Conservation (phyloP, 1,284 basidiomycete species). For the Anthracocystis walkeri region DNA sequence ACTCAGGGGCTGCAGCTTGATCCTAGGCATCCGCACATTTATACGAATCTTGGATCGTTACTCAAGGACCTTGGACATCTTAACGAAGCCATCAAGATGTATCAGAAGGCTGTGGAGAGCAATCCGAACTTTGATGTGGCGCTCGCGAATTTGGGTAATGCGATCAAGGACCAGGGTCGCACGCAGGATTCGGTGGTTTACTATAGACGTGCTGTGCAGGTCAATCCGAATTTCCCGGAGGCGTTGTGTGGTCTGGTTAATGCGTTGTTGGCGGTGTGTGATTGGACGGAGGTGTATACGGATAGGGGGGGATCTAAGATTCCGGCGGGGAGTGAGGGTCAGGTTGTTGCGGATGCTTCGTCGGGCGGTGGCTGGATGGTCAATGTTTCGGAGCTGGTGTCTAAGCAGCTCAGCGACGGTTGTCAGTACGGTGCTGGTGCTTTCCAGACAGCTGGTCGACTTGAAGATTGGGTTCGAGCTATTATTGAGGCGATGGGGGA, state of each 20-base stretch:
- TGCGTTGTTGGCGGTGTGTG: slow-evolving; percentile 74
- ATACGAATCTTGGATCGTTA: slow-evolving; percentile 76
- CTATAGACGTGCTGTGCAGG: slow-evolving; percentile 74
- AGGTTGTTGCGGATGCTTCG: background rate
- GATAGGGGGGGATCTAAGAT: slow-evolving; percentile 18
- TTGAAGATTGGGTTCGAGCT: slow-evolving; percentile 73
- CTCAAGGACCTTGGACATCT: slow-evolving; percentile 75
- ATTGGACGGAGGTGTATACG: slow-evolving; percentile 73
- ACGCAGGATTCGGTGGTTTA: slow-evolving; percentile 74
- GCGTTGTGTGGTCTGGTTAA: slow-evolving; percentile 75
- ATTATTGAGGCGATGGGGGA: slow-evolving; percentile 68
- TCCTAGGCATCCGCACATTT: slow-evolving; percentile 74
- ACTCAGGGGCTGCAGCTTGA: slow-evolving; percentile 75
- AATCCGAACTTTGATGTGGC: slow-evolving; percentile 76
- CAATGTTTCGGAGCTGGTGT: slow-evolving; percentile 72
- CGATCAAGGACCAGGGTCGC: slow-evolving; percentile 72
- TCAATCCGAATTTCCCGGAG: slow-evolving; percentile 75
- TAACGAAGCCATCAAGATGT: slow-evolving; percentile 74
- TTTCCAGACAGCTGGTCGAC: slow-evolving; percentile 68
- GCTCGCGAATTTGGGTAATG: slow-evolving; percentile 76
- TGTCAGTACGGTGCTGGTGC: slow-evolving; percentile 71
- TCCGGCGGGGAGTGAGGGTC: background rate
- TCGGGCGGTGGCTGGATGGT: slow-evolving; percentile 71
- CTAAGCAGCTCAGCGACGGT: slow-evolving; percentile 72
- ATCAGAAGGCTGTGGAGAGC: slow-evolving; percentile 73